These are phyloP conservation scores for Babjeviella inositovora DNA, from an alignment of 805 yeast genomes.

Conservation along the genomic window DNA sequence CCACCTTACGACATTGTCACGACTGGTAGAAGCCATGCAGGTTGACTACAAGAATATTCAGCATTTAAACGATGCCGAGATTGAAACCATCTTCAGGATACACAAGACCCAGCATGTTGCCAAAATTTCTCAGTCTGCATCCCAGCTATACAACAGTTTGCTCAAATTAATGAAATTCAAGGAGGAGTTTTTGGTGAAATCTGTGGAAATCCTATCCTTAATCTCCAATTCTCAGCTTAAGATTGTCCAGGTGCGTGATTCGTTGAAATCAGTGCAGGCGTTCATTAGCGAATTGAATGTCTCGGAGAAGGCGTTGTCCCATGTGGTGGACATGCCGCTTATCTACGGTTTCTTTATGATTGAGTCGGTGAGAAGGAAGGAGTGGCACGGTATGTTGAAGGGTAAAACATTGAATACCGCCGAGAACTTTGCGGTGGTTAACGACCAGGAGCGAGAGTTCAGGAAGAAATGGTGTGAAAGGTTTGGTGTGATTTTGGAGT, in stretches of 20 bases:
- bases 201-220: conserved; percentile 4
- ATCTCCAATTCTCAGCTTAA: conserved; percentile 4
- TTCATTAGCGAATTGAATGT: conserved; percentile 14
- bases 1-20: conserved; percentile 1
- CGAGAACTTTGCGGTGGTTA: conserved; percentile 40
- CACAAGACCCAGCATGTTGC: conserved; percentile 7
- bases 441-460: conserved; percentile 36
- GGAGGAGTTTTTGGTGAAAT: conserved; percentile 6
- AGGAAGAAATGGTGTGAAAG: conserved; percentile 50
- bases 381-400: conserved; percentile 33
- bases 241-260: conserved; percentile 1
- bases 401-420: conserved; percentile 21
- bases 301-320: conserved; percentile 6
- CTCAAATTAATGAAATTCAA: conserved; percentile 15
- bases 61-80: background rate
- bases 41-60: conserved; percentile 1
- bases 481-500: conserved; percentile 30
- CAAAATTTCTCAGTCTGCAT: conserved; percentile 14
- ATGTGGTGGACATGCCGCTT: conserved; percentile 51
- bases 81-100: conserved; percentile 9
- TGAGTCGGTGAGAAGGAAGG: conserved; percentile 40
- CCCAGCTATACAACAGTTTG: conserved; percentile 15
- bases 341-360: conserved; percentile 55
- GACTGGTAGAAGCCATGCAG: too few relatives aligned
- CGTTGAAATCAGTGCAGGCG: conserved; percentile 10